Evolutionary conservation across 441 rosid genomes (phyloP).

Genomic region (Syzygium malaccense): DNA sequence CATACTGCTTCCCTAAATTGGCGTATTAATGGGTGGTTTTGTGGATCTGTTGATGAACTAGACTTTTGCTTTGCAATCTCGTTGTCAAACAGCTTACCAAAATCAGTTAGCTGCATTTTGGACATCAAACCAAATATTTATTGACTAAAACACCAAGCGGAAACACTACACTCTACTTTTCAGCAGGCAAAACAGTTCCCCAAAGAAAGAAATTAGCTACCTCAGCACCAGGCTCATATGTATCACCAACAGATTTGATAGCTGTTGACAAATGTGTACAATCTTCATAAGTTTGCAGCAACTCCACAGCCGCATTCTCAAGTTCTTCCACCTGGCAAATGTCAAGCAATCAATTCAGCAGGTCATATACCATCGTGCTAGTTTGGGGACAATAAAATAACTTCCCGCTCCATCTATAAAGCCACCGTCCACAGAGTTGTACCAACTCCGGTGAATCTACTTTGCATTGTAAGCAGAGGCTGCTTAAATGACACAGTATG

Average conservation of each 20-base stretch:
- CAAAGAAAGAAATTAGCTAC: slow-evolving; percentile 19
- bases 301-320: slow-evolving; percentile 54
- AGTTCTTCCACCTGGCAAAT: slow-evolving; percentile 62
- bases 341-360: not conserved
- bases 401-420: not conserved
- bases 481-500: not conserved
- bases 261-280: slow-evolving; percentile 42
- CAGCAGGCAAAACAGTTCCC: not conserved
- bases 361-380: not conserved
- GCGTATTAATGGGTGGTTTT: slow-evolving; percentile 46
- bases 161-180: not conserved
- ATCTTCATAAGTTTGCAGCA: slow-evolving; percentile 43
- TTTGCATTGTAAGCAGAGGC: not conserved
- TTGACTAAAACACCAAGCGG: not conserved
- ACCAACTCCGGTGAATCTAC: not conserved
- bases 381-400: not conserved
- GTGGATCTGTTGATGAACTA: slow-evolving; percentile 29
- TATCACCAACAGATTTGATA: slow-evolving; percentile 51
- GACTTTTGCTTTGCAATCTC: slow-evolving; percentile 51
- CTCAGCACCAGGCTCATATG: slow-evolving; percentile 52
- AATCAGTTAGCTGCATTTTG: slow-evolving; percentile 60
- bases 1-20: slow-evolving; percentile 79
- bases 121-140: slow-evolving; percentile 2
- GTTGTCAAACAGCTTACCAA: slow-evolving; percentile 52
- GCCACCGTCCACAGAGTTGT: not conserved